These are phyloP conservation scores for Raffaelea albimanens DNA, from an alignment of 2,329 filamentous ascomycete genomes.

Conservation along the genomic window DNA sequence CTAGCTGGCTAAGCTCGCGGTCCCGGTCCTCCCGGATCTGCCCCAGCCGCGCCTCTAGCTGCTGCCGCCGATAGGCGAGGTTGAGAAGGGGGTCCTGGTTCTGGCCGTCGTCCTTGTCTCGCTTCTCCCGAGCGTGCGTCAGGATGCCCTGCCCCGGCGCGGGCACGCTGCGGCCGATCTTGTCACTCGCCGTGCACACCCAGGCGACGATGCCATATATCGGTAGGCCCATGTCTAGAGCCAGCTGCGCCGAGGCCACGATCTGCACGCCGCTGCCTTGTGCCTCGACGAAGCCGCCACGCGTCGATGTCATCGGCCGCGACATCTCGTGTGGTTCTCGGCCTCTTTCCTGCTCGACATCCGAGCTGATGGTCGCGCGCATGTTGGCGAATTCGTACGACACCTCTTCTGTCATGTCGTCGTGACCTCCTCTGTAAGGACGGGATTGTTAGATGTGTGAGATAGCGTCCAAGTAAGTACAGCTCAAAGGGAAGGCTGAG, in stretches of 20 bases:
- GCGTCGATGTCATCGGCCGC: conserved; percentile 87
- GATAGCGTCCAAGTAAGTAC: no score
- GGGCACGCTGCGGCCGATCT: conserved; percentile 97
- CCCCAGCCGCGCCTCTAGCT: conserved; percentile 84
- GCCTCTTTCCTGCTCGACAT: conserved; percentile 91
- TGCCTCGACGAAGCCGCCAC: conserved; percentile 98
- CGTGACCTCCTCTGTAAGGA: conserved; percentile 95
- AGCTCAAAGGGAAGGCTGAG: no score
- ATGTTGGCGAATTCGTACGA: conserved; percentile 99
- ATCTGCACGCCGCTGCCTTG: conserved; percentile 97
- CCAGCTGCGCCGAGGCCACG: conserved; percentile 94
- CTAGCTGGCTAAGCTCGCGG: no score
- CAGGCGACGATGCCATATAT: conserved; percentile 92
- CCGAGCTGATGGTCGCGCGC: conserved; percentile 97
- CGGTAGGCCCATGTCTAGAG: conserved; percentile 95
- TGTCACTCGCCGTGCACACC: conserved; percentile 94
- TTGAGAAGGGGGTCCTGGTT: conserved; percentile 94
- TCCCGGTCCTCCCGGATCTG: no score
- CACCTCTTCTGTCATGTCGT: conserved; percentile 98
- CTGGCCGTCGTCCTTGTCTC: conserved; percentile 77
- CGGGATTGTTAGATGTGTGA: no score
- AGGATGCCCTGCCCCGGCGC: conserved; percentile 95
- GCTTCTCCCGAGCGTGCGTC: conserved; percentile 87
- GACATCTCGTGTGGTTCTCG: conserved; percentile 97
- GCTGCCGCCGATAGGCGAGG: conserved; percentile 92